phyloP scores from a whole-genome alignment of 78 protist genomes.

The Dictyostelium brefeldianum region DNA sequence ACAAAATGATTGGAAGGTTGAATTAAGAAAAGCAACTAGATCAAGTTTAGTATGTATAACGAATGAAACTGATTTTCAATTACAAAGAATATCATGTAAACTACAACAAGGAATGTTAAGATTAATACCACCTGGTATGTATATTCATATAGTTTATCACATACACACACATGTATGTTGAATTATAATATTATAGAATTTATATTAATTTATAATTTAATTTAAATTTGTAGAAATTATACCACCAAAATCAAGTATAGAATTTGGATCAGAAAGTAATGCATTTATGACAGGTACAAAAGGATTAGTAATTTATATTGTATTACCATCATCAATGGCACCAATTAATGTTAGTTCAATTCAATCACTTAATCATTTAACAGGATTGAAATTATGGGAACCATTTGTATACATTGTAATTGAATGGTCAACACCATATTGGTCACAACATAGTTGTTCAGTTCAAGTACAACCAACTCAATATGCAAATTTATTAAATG shows the following conservation, averaged over 20 bases:
- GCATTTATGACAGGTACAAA: conserved; percentile 66
- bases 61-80: conserved; percentile 66
- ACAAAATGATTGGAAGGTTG: conserved; percentile 58
- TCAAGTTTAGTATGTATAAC: conserved; percentile 38
- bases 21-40: conserved; percentile 61
- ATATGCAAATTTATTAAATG: background rate
- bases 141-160: too few relatives aligned
- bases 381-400: conserved; percentile 34
- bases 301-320: conserved; percentile 49
- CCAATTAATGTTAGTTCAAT: conserved; percentile 24
- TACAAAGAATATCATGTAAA: conserved; percentile 74
- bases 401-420: conserved; percentile 50
- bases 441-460: conserved; percentile 33
- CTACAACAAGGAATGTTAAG: conserved; percentile 73
- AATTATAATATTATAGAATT: too few relatives aligned
- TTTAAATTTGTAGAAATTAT: too few relatives aligned
- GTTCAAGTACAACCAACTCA: conserved; percentile 11
- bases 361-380: conserved; percentile 43
- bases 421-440: conserved; percentile 71
- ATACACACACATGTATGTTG: too few relatives aligned
- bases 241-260: conserved; percentile 56
- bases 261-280: conserved; percentile 77
- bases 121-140: conserved; percentile 74
- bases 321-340: conserved; percentile 32
- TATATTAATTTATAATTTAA: too few relatives aligned